phyloP scores from a whole-genome alignment of 2,329 filamentous ascomycete genomes.

The Sporothrix sp. region DNA sequence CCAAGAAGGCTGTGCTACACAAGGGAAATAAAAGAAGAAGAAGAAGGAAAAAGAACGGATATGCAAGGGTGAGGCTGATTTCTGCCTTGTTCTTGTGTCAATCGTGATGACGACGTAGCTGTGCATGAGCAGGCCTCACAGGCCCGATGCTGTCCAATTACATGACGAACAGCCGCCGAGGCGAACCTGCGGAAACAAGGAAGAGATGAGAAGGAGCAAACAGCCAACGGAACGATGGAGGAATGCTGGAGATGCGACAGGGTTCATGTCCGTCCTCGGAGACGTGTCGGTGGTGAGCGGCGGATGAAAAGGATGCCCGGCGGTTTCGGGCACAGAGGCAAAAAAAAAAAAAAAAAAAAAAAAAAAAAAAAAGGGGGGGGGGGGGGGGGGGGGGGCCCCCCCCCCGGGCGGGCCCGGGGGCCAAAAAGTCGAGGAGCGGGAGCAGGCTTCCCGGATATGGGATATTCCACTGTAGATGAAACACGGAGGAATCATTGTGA shows the following conservation, averaged over 20 bases:
- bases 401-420: no score
- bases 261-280: no score
- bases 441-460: no score
- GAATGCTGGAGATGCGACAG: background rate
- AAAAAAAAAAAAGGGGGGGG: no score
- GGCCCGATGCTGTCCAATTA: background rate
- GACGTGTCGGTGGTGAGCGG: background rate
- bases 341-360: background rate
- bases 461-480: no score
- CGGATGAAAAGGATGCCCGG: background rate
- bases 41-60: background rate
- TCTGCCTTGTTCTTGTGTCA: background rate
- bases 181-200: background rate
- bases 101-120: background rate
- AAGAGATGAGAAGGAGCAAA: background rate
- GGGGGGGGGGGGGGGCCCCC: no score
- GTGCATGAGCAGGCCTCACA: background rate
- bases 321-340: background rate
- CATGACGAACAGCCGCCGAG: background rate
- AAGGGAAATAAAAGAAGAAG: background rate
- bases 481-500: no score
- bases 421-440: no score
- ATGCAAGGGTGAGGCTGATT: background rate
- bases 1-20: no score
- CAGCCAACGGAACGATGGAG: background rate